These are phyloP conservation scores for Colletotrichum falcatum DNA, from an alignment of 2,329 filamentous ascomycete species.

Conservation along the genomic window DNA sequence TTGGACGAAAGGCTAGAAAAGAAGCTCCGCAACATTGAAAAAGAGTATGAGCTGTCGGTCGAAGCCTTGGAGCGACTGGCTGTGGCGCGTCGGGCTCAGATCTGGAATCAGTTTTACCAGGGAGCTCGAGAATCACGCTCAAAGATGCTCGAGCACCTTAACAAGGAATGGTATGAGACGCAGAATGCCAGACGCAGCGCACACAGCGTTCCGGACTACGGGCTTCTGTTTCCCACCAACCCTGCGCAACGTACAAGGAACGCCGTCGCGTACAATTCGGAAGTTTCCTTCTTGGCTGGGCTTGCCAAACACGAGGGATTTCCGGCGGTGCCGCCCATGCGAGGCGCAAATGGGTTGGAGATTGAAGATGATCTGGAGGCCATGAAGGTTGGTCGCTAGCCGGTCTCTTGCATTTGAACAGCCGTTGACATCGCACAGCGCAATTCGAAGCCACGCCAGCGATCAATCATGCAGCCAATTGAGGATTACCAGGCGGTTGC, in stretches of 20 bases:
- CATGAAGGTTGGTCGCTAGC: slow-evolving; percentile 74
- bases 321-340: slow-evolving; percentile 90
- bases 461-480: slow-evolving; percentile 55
- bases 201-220: slow-evolving; percentile 83
- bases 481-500: slow-evolving; percentile 62
- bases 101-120: slow-evolving; percentile 93
- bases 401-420: not conserved
- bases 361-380: slow-evolving; percentile 88
- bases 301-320: slow-evolving; percentile 97
- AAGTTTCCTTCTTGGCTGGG: slow-evolving; percentile 91
- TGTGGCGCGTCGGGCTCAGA: slow-evolving; percentile 84
- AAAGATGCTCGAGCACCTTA: slow-evolving; percentile 80
- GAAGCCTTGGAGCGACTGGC: slow-evolving; percentile 79
- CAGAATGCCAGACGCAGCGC: slow-evolving; percentile 88
- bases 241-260: slow-evolving; percentile 83
- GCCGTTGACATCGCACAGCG: slow-evolving; percentile 24
- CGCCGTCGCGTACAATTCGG: slow-evolving; percentile 92
- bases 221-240: slow-evolving; percentile 82
- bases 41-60: slow-evolving; percentile 78
- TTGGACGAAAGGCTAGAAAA: slow-evolving; percentile 85
- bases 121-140: slow-evolving; percentile 86
- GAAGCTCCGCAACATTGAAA: slow-evolving; percentile 81
- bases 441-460: slow-evolving; percentile 47
- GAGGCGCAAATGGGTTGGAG: slow-evolving; percentile 77
- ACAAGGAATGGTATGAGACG: slow-evolving; percentile 92